Base-by-base conservation (phyloP, 768 basidiomycete species). In the Tubosaeta sp. region DNA sequence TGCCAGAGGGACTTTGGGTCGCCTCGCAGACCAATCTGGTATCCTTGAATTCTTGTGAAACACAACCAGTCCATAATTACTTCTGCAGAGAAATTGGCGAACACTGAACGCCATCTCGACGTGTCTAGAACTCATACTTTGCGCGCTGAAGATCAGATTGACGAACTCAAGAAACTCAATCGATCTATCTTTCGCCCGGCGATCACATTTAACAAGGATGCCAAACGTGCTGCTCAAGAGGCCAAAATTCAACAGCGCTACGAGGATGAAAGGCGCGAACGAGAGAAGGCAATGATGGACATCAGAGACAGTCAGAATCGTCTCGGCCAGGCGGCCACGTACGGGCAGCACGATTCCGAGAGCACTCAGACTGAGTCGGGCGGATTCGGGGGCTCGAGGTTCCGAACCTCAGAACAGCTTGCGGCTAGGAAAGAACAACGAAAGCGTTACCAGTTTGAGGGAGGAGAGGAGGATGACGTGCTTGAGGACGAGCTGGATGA, bases 11-110 rank as follows among this genome's bases (percentile, higher is more conserved):
- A 99, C 95, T 5, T 64, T 99, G 18, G 73, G 67, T 50, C 88
- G 82, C 63, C 78, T 99, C 8, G 94, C 90, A 10, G 86, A 90
- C 59, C 95, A 99, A 71, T 97, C 94, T 21, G 95, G 95, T 95
- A 54, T 24, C 82, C 66, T 13, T 44, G 11, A 27, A 3, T 16
- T 2, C 34, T 49, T 9, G 38, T 27, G 27, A 14, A 46, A 7
- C 35, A 8, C 29, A 27, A 54, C 11, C 46, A 0, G 32, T 43
- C 47, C 34, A 34, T 50, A 34, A 30, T 22, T 21, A 19, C 16
- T 3, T 51, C 31, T 35, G 11, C 31, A 90, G 88, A 90, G 71
- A 87, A 85, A 71, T 71, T 99, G 57, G 94, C 91, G 24, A 91
- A 91, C 66, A 96, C 95, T 25, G 94, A 97, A 68, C 86, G 91